These are phyloP conservation scores for Fonsecaea nubica DNA, from an alignment of 2,329 filamentous ascomycete species.

Conservation along the genomic window DNA sequence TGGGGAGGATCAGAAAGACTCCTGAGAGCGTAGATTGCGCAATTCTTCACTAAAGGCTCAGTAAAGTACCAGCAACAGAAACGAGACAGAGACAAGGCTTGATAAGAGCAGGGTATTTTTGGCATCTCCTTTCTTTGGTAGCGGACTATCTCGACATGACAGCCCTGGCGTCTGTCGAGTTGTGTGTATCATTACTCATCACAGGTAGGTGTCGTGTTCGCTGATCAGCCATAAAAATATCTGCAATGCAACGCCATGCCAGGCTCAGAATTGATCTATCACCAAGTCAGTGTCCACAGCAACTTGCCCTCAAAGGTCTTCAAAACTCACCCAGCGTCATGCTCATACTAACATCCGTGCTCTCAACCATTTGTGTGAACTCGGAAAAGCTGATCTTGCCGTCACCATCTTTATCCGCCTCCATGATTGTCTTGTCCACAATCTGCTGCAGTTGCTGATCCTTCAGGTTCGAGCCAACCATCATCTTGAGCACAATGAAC, in stretches of 20 bases:
- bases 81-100: neutral
- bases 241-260: slow-evolving; percentile 5
- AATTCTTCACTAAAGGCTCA: neutral
- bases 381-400: slow-evolving; percentile 99
- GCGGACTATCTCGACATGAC: neutral
- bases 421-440: slow-evolving; percentile 99
- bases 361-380: slow-evolving; percentile 99
- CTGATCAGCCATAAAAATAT: neutral
- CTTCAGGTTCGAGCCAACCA: slow-evolving; percentile 99
- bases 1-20: neutral
- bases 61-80: neutral
- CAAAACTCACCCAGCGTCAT: slow-evolving; percentile 66
- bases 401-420: slow-evolving; percentile 93
- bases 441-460: slow-evolving; percentile 98
- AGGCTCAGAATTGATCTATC: slow-evolving; percentile 31
- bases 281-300: slow-evolving; percentile 1
- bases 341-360: slow-evolving; percentile 75
- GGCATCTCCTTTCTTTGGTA: neutral
- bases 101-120: neutral
- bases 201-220: neutral
- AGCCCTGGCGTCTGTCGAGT: neutral
- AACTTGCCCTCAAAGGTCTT: neutral
- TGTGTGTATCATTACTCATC: slow-evolving; percentile 18
- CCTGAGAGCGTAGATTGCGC: no score
- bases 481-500: slow-evolving; percentile 99